Base-by-base conservation (phyloP, 306 rosid species). In the Rubus idaeus region DNA sequence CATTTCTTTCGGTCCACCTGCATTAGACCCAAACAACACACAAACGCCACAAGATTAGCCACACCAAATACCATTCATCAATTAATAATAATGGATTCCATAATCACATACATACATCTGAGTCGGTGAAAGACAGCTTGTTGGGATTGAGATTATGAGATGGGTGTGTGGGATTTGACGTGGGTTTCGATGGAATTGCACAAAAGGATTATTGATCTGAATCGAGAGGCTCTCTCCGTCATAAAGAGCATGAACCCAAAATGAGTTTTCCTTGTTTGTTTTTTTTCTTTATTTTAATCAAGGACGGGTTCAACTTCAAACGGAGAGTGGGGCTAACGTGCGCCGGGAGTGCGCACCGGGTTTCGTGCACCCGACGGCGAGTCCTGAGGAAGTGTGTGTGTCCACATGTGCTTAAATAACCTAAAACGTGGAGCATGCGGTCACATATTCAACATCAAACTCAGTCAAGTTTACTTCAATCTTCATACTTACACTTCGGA, bases 201-300 rank as follows among this genome's bases (percentile, higher is more conserved):
- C 53, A 39, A 75, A 72, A 73, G 76, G 75, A 75, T 82, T 44
- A 51, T 81, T 87, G 97, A 88, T 88, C 91, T 82, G 86, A 91
- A 94, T 91, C 97, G 90, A 77, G 85, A 83, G 86, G 82, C 74
- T 76, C 83, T 83, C 81, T 84, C 85, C 83, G 89, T 88, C 78
- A 82, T 81, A 85, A 79, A 83, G 88, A 89, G 90, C 90, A 89
- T 90, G 97, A 86, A 90, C 86, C 86, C 86, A 77, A 86, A 30
- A 39, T 16, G 71, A 74, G 78, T 80, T 74, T 45, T 82, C 67
- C 55, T 69, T 80, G 44, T 78, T 64, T 62, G 45, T 60, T 46
- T 67, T 4, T 42, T 0, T 30, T 14, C 20, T 5, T 80, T 73
- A 1, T 47, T 20, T 10, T 42, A 30, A 30, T 42, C 46, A 8